A percentile compares a stretch with the other conserved stretches of the same genome.
Evolutionary conservation across 257 asterid genomes (phyloP).

Genomic region (Primulina tabacum): DNA sequence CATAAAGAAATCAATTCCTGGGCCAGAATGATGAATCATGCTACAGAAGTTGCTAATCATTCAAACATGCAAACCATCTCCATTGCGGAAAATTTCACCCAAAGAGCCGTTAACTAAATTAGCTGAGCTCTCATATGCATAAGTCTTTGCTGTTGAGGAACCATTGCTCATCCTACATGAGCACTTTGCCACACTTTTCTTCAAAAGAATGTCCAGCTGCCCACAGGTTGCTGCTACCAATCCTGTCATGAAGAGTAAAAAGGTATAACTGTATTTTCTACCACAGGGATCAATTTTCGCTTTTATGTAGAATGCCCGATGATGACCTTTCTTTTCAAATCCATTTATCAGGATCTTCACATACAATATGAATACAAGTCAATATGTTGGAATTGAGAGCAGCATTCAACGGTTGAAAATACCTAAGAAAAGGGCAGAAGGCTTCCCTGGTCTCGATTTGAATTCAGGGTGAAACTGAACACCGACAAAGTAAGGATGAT

Average conservation of each 20-base stretch:
- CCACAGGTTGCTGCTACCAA: slow-evolving; percentile 67
- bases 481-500: slow-evolving; percentile 67
- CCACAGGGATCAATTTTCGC: neutral
- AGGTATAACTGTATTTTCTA: neutral
- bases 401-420: slow-evolving; percentile 8
- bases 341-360: neutral
- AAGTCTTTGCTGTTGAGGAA: slow-evolving; percentile 38
- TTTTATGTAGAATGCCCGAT: no score
- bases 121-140: slow-evolving; percentile 42
- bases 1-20: neutral
- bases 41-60: neutral
- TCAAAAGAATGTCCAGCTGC: slow-evolving; percentile 54
- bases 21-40: neutral
- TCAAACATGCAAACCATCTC: slow-evolving; percentile 67
- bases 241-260: slow-evolving; percentile 38
- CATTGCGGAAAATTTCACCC: slow-evolving; percentile 52
- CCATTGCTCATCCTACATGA: slow-evolving; percentile 47
- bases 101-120: slow-evolving; percentile 52
- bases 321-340: neutral
- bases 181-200: slow-evolving; percentile 32
- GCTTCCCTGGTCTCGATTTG: slow-evolving; percentile 76
- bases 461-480: slow-evolving; percentile 81
- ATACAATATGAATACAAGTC: neutral
- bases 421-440: slow-evolving; percentile 70
- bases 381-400: neutral